Percentiles rank a stretch among this genome's conserved stretches.
phyloP scores from a whole-genome alignment of 768 basidiomycete genomes.

The Phlebiopsis flavidoalba region DNA sequence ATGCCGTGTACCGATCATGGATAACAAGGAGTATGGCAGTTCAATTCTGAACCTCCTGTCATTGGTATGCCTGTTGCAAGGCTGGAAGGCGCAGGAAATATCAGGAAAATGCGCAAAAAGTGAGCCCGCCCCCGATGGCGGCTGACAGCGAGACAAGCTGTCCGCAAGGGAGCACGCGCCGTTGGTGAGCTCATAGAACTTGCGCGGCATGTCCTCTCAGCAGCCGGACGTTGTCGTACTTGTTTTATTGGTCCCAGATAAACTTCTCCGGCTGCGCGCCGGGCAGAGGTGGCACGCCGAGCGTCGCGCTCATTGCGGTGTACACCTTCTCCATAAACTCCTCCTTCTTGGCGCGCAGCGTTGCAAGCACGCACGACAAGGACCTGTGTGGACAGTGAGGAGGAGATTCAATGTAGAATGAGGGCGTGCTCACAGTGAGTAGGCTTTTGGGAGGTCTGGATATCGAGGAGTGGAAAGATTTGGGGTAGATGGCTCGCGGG shows the following conservation, averaged over 20 bases:
- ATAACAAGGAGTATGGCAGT: too few relatives aligned
- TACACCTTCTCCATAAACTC: constrained; percentile 81
- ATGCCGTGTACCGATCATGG: too few relatives aligned
- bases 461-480: constrained; percentile 76
- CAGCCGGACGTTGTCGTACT: constrained; percentile 65
- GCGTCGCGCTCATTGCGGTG: constrained; percentile 77
- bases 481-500: constrained; percentile 78
- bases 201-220: constrained; percentile 77
- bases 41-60: too few relatives aligned
- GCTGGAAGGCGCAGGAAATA: too few relatives aligned
- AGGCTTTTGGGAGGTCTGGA: constrained; percentile 70
- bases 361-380: constrained; percentile 40
- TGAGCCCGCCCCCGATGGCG: too few relatives aligned
- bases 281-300: constrained; percentile 71
- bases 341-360: constrained; percentile 80
- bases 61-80: too few relatives aligned
- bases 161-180: constrained; percentile 48
- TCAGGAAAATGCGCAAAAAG: too few relatives aligned
- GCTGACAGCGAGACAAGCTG: too few relatives aligned
- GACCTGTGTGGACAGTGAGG: constrained; percentile 46
- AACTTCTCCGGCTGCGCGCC: constrained; percentile 54
- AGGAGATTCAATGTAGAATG: constrained; percentile 61
- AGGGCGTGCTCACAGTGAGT: constrained; percentile 85
- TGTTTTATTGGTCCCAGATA: constrained; percentile 85
- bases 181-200: constrained; percentile 57